Base-by-base conservation (phyloP, 495 filamentous ascomycete genomes). In the Glutinoglossum americanum region DNA sequence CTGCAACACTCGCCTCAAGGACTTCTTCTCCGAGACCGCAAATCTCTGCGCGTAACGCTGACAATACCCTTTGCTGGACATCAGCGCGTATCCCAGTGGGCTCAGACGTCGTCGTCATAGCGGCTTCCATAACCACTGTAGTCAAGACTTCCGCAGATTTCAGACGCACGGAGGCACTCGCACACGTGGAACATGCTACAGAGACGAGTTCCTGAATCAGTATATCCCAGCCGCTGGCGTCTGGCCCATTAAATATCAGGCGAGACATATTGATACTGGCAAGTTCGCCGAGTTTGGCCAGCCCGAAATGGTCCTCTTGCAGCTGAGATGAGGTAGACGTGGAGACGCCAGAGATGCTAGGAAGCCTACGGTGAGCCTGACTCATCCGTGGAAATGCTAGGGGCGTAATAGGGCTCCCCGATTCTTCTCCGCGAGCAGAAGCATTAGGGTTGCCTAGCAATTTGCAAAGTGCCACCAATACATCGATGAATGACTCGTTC, bases 231-330 rank as follows among this genome's bases (percentile, higher is more conserved):
- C 87, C 85, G 26, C 76, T 84, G 17, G 71, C 72, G 9, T 79
- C 73, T 0, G 80, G 75, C 9, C 80, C 69, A 54, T 80, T 75
- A 8, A 73, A 73, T 33, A 85, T 77, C 1, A 98, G 68, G 23
- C 92, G 79, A 26, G 78, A 74, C 47, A 94, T 75, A 65, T 97
- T 97, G 59, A 87, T 81, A 49, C 73, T 76, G 17, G 80, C 84
- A 59, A 95, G 65, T 59, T 89, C 83, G 6, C 82, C 82, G 15
- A 87, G 74, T 67, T 89, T 96, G 7, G 85, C 81, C 25, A 98
- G 69, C 5, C 87, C 84, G 66, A 97, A 94, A 9, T 79, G 72
- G 60, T 81, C 79, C 57, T 85, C 81, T 58, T 82, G 78, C 54
- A 74, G 76, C 39, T 64, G 62, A 19, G 64, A 57, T 35, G 66